Conservation (phyloP, 2,329 filamentous ascomycete genomes). For the Paraconiothyrium brasiliense region DNA sequence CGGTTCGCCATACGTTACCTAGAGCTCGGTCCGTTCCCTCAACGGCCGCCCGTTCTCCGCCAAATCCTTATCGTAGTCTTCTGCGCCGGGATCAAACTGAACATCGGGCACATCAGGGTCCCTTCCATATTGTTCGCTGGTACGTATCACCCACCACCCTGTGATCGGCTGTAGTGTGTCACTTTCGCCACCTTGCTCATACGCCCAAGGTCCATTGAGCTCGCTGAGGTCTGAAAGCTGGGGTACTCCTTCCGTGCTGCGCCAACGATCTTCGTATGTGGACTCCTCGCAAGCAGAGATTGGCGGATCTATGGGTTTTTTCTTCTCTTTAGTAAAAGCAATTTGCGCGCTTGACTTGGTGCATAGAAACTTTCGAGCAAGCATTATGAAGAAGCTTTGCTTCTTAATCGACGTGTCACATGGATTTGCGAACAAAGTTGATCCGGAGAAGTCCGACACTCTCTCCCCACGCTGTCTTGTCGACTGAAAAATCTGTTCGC, state of each 20-base stretch:
- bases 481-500: background rate
- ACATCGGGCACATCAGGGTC: conserved; percentile 16
- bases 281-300: background rate
- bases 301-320: background rate
- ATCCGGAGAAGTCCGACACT: background rate
- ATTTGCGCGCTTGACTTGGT: background rate
- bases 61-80: conserved; percentile 13
- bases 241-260: background rate
- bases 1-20: background rate
- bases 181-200: conserved; percentile 15
- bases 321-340: background rate
- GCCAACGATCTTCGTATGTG: background rate
- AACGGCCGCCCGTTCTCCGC: conserved; percentile 12
- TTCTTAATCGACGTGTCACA: background rate
- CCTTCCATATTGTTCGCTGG: conserved; percentile 10
- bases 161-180: conserved; percentile 15
- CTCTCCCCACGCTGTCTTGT: background rate
- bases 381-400: background rate
- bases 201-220: conserved; percentile 10
- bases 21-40: conserved; percentile 1
- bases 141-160: conserved; percentile 17
- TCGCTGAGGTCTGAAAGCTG: conserved; percentile 15
- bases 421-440: background rate
- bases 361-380: conserved; percentile 2
- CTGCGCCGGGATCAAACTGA: conserved; percentile 16